Base-by-base conservation (phyloP, 257 asterid genomes). In the Linderniella brevidens region DNA sequence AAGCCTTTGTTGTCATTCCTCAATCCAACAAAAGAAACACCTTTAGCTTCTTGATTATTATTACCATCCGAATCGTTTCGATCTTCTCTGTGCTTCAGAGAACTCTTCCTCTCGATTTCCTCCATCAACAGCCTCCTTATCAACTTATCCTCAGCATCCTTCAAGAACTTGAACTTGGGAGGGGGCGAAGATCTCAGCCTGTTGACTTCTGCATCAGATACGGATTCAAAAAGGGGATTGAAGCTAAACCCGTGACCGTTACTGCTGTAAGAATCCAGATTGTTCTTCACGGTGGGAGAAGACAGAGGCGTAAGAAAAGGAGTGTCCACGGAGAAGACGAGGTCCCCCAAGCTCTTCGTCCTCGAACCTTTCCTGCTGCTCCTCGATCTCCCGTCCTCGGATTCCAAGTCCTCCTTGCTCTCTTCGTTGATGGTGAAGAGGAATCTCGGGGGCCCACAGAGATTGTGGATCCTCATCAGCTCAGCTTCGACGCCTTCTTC, bases 71-170 rank as follows among this genome's bases (percentile, higher is more conserved):
- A 25, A 6, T 6, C 32, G 6, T 25, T 25, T 3, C 32, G 32
- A 25, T 25, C 16, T 8, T 19, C 62, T 5, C 55, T 63, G n/a
- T 19, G 53, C 49, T 54, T 67, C 3, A 42, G 13, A 11, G 51
- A 60, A 57, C 38, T 63, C 61, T 48, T 78, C 41, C 41, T 68
- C 41, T 75, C 76, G 1, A 75, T 65, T 61, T 73, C 93, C 38
- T 75, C 85, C 32, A 52, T 50, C 18, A 80, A 40, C 65, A 78
- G 10, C 73, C 68, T 62, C 50, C 58, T 74, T 5, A 84, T 50
- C 43, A 84, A 57, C 70, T 88, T 88, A 50, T 88, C 98, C 74
- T 88, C 98, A 0, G 98, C 98, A 54, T 88, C 98, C 41, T 75
- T 78, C 68, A 88, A 65, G 69, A 88, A 88, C 76, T 84, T 88